A percentile compares a stretch with the other conserved stretches of the same genome.
Evolutionary conservation across 163 green algal species (phyloP).

Genomic region (Prototheca wickerhamii): DNA sequence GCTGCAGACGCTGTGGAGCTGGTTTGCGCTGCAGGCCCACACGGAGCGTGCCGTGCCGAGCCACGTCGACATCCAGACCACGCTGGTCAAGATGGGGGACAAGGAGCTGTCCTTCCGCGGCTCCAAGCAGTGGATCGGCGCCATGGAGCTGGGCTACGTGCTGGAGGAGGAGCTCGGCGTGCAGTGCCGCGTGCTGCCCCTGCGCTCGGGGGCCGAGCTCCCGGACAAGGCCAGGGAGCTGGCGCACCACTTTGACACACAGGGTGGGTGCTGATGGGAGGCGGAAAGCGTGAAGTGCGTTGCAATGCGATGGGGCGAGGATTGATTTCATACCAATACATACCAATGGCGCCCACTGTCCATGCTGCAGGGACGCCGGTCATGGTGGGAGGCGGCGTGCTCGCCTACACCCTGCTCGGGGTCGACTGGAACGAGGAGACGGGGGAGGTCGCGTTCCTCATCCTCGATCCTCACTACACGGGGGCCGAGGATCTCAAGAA

Average conservation of each 20-base stretch:
- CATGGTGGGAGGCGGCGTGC: slow-evolving; percentile 89
- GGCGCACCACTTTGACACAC: slow-evolving; percentile 74
- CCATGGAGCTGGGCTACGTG: slow-evolving; percentile 86
- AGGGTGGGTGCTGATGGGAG: slow-evolving; percentile 35
- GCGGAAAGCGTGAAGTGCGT: neutral
- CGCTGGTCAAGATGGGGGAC: slow-evolving; percentile 53
- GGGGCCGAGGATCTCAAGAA: slow-evolving; percentile 56
- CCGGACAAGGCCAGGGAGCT: slow-evolving; percentile 66
- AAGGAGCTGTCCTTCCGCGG: slow-evolving; percentile 37
- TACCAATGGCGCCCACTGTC: neutral
- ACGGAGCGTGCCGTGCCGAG: slow-evolving; percentile 52
- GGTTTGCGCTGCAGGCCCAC: slow-evolving; percentile 75
- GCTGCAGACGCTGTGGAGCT: slow-evolving; percentile 87
- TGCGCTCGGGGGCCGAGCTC: slow-evolving; percentile 66
- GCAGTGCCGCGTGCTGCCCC: slow-evolving; percentile 50
- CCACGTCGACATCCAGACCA: slow-evolving; percentile 59
- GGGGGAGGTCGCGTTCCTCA: slow-evolving; percentile 84
- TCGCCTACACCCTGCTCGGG: slow-evolving; percentile 95
- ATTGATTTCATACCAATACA: neutral
- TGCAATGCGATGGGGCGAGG: no score
- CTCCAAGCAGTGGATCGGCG: slow-evolving; percentile 87
- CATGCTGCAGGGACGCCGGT: slow-evolving; percentile 46
- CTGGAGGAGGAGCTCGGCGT: slow-evolving; percentile 78
- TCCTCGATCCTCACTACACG: slow-evolving; percentile 95
- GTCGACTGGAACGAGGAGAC: slow-evolving; percentile 77